phyloP scores from a whole-genome alignment of 2,329 filamentous ascomycete genomes.

The Pyrenochaeta sp. region DNA sequence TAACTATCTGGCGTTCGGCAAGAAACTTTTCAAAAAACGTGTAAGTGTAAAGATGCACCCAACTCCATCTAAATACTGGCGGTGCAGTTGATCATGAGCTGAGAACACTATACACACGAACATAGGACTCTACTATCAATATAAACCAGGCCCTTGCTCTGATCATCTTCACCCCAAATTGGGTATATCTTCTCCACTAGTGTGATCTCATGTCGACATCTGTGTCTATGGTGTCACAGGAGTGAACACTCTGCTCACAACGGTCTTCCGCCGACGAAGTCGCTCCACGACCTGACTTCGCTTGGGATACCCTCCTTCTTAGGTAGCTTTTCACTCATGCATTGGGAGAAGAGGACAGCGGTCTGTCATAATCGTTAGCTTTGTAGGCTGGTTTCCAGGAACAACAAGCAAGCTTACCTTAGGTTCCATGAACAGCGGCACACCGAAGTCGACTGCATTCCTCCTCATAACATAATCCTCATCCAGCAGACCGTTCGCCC shows the following conservation, averaged over 20 bases:
- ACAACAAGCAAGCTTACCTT: conserved; percentile 69
- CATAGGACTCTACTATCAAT: conserved; percentile 11
- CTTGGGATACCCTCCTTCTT: conserved; percentile 85
- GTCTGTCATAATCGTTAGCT: conserved; percentile 69
- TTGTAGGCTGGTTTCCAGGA: neutral
- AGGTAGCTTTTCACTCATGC: conserved; percentile 96
- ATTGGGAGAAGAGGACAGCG: conserved; percentile 92
- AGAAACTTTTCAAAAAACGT: no score
- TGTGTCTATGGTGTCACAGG: neutral
- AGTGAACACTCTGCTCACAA: conserved; percentile 28
- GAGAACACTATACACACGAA: conserved; percentile 25
- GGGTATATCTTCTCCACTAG: conserved; percentile 16
- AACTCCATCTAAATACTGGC: conserved; percentile 11
- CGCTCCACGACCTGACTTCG: conserved; percentile 93
- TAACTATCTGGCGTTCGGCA: no score
- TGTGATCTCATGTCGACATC: neutral
- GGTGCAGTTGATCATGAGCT: conserved; percentile 9
- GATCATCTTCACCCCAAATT: conserved; percentile 4
- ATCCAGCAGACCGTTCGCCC: conserved; percentile 85
- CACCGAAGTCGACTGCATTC: conserved; percentile 97
- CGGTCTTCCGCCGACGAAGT: conserved; percentile 76
- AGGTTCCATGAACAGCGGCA: conserved; percentile 97
- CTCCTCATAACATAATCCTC: conserved; percentile 98
- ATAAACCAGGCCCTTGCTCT: neutral
- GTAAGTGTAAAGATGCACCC: no score